phyloP scores from a whole-genome alignment of 805 yeast species.

The Pichia exigua region DNA sequence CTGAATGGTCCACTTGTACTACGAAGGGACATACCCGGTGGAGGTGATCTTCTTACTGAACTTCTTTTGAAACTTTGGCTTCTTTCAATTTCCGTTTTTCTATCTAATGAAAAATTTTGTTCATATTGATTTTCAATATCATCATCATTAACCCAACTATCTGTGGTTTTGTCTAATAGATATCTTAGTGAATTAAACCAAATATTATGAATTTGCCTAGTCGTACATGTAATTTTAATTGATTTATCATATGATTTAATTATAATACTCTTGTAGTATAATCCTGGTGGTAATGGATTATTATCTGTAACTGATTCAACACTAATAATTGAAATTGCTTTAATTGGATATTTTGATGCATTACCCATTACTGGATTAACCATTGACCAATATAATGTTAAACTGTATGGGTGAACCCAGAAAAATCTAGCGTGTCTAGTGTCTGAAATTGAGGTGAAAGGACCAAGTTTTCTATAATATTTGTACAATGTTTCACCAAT shows the following conservation, averaged over 20 bases:
- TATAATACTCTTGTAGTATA: slow-evolving; percentile 76
- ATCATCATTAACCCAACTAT: slow-evolving; percentile 45
- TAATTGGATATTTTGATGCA: slow-evolving; percentile 58
- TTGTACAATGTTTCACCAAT: slow-evolving; percentile 88
- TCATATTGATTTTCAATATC: slow-evolving; percentile 33
- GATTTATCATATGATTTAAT: slow-evolving; percentile 56
- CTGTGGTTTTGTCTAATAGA: slow-evolving; percentile 57
- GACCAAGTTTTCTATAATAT: slow-evolving; percentile 72
- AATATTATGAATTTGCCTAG: slow-evolving; percentile 78
- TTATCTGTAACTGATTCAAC: slow-evolving; percentile 78
- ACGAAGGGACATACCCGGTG: not conserved
- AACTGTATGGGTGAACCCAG: slow-evolving; percentile 93
- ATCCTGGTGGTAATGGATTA: slow-evolving; percentile 84
- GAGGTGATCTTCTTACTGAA: slow-evolving; percentile 16
- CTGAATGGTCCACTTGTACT: slow-evolving; percentile 3
- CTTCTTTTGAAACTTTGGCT: slow-evolving; percentile 23
- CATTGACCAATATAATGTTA: slow-evolving; percentile 85
- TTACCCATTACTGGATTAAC: slow-evolving; percentile 69
- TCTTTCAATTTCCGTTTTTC: slow-evolving; percentile 23
- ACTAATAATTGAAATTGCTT: slow-evolving; percentile 70
- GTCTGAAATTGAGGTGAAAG: slow-evolving; percentile 66
- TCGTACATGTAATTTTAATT: slow-evolving; percentile 79
- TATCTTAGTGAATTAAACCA: slow-evolving; percentile 85
- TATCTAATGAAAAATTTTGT: slow-evolving; percentile 21
- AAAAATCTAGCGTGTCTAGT: slow-evolving; percentile 85